Evolutionary conservation across 805 yeast genomes (phyloP).

Genomic region (Ogataea pignaliae): DNA sequence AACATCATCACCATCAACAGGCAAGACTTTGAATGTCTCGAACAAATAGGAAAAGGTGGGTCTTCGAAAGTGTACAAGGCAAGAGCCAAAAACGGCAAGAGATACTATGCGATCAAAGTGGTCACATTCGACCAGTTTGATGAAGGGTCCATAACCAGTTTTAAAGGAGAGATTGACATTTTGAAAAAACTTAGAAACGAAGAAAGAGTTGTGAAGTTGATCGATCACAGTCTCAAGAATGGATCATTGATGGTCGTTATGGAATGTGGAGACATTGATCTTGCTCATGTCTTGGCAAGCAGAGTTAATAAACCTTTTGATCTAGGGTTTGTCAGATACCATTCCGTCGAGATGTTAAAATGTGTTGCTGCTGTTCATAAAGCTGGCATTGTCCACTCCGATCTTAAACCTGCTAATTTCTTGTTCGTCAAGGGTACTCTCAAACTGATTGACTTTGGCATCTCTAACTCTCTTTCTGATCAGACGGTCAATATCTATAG

Average conservation of each 20-base stretch:
- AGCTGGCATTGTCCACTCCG: slow-evolving; percentile 64
- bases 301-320: slow-evolving; percentile 54
- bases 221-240: slow-evolving; percentile 67
- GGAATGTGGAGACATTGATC: slow-evolving; percentile 94
- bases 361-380: slow-evolving; percentile 88
- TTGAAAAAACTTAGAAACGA: slow-evolving; percentile 54
- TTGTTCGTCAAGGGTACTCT: slow-evolving; percentile 77
- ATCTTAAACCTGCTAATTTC: slow-evolving; percentile 60
- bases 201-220: slow-evolving; percentile 70
- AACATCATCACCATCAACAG: slow-evolving; percentile 43
- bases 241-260: slow-evolving; percentile 69
- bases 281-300: slow-evolving; percentile 72
- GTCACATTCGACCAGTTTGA: slow-evolving; percentile 81
- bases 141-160: slow-evolving; percentile 65
- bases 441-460: slow-evolving; percentile 92
- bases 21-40: slow-evolving; percentile 65
- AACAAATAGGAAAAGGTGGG: slow-evolving; percentile 85
- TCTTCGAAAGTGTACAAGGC: slow-evolving; percentile 87
- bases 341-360: slow-evolving; percentile 69
- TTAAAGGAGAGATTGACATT: slow-evolving; percentile 86
- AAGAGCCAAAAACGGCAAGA: slow-evolving; percentile 43
- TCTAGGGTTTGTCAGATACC: slow-evolving; percentile 71
- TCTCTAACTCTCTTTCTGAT: slow-evolving; percentile 91
- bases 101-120: slow-evolving; percentile 72
- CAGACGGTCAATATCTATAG: slow-evolving; percentile 87